Percentiles rank a stretch among this genome's conserved stretches.
These are phyloP conservation scores for Sporothrix variecibatus DNA, from an alignment of 2,329 filamentous ascomycete species.

Conservation along the genomic window DNA sequence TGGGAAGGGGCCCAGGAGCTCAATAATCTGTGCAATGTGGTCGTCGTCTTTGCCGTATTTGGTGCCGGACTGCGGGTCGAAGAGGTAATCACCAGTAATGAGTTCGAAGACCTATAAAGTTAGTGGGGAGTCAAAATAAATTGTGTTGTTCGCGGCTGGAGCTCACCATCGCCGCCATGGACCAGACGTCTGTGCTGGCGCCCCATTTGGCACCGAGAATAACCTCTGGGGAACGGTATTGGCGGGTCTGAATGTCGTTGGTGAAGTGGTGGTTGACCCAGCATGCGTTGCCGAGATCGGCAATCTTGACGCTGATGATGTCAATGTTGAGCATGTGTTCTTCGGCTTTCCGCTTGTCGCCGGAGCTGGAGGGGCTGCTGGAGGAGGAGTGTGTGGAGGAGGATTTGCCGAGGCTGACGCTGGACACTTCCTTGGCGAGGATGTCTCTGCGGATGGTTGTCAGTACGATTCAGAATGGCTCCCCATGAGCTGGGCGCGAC, in stretches of 20 bases:
- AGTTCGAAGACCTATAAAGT: slow-evolving; percentile 81
- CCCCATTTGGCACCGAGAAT: slow-evolving; percentile 98
- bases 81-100: slow-evolving; percentile 97
- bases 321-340: slow-evolving; percentile 59
- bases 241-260: slow-evolving; percentile 96
- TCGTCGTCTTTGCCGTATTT: slow-evolving; percentile 99
- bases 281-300: slow-evolving; percentile 95
- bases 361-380: slow-evolving; percentile 43
- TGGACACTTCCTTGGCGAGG: slow-evolving; percentile 88
- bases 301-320: slow-evolving; percentile 97
- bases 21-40: slow-evolving; percentile 98
- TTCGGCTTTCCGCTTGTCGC: slow-evolving; percentile 64
- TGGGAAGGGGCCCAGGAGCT: slow-evolving; percentile 89
- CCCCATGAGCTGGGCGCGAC: slow-evolving; percentile 39
- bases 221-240: slow-evolving; percentile 96
- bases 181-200: slow-evolving; percentile 99
- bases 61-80: slow-evolving; percentile 96
- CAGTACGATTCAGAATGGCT: not conserved
- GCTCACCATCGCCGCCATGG: slow-evolving; percentile 95
- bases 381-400: slow-evolving; percentile 31
- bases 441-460: slow-evolving; percentile 63
- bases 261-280: slow-evolving; percentile 99
- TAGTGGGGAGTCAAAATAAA: not conserved
- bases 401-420: slow-evolving; percentile 85
- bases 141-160: too few species aligned